phyloP scores from a whole-genome alignment of 345 rosid genomes.

The Toxicodendron radicans region DNA sequence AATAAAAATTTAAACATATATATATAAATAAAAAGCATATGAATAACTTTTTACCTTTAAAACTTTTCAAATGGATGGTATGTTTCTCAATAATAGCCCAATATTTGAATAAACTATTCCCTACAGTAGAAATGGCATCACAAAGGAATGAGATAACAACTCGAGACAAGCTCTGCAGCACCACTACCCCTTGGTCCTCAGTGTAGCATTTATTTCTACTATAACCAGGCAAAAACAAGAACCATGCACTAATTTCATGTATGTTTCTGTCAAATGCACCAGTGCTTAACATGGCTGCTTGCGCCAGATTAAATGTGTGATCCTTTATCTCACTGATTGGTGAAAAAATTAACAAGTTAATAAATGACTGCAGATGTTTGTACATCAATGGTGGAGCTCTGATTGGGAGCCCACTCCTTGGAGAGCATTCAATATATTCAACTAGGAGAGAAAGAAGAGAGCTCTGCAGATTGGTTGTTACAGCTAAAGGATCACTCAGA shows the following conservation, averaged over 20 bases:
- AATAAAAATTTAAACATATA: not conserved
- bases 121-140: constrained; percentile 75
- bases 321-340: constrained; percentile 50
- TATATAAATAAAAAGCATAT: constrained; percentile 12
- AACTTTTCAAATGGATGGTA: constrained; percentile 36
- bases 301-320: constrained; percentile 64
- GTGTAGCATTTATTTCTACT: constrained; percentile 33
- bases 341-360: constrained; percentile 63
- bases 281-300: constrained; percentile 77
- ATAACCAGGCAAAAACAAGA: constrained; percentile 68
- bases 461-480: constrained; percentile 52
- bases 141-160: constrained; percentile 70
- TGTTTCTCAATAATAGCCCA: constrained; percentile 61
- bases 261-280: constrained; percentile 83
- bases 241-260: constrained; percentile 72
- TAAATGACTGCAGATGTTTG: constrained; percentile 65
- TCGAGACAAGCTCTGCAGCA: constrained; percentile 54
- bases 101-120: constrained; percentile 73
- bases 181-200: constrained; percentile 41
- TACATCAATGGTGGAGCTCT: constrained; percentile 69
- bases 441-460: constrained; percentile 65
- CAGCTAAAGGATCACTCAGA: constrained; percentile 51
- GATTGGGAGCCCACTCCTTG: constrained; percentile 39
- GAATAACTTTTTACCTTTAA: constrained; percentile 40
- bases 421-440: constrained; percentile 58